Evolutionary conservation across 768 basidiomycete genomes (phyloP), one percentile per base, ranked within the genome.

Genomic region (Mycena epipterygia): DNA sequence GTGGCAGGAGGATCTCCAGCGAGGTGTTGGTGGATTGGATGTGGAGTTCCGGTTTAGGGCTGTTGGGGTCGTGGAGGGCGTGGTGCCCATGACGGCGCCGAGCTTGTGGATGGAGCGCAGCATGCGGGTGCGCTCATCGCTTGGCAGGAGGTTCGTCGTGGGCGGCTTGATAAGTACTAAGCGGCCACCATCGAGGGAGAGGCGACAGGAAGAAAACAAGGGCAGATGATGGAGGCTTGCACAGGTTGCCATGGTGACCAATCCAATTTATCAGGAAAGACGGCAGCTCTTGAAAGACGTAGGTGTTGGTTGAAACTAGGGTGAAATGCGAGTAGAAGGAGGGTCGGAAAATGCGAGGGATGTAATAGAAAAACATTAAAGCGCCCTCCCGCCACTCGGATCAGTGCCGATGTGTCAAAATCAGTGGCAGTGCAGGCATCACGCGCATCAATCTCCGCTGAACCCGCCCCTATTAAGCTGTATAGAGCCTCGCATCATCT

Each of bases 1-100:
- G 37, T 3, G 56, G 66, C 5, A 67, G 25, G 7, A 60, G n/a
- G 29, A 67, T 67, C 33, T 57, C 60, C 67, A 67, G 39, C 1
- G 66, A 46, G 12, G 53, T 11, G 1, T 25, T 35, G 27, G 6
- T 14, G 64, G n/a, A 48, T 9, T 16, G 19, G 0, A 17, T 35
- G n/a, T 33, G 16, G 49, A 14, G 23, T 37, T 53, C 25, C 25
- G 5, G 21, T 6, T 41, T 5, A 32, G 64, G 32, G 7, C 12
- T 29, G 23, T 37, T 48, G 17, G 41, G 29, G 32, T 73, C 72
- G 19, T 58, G n/a, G 41, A 73, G 32, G 14, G 72, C 8, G 68
- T 55, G 5, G 72, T 64, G 48, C 72, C 72, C 55, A 67, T 70
- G 6, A 73, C 29, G 3, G 60, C 61, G 4, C 64, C 65, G 2